Conservation (phyloP, 2,329 filamentous ascomycete species). For the Sporothrix variecibatus region DNA sequence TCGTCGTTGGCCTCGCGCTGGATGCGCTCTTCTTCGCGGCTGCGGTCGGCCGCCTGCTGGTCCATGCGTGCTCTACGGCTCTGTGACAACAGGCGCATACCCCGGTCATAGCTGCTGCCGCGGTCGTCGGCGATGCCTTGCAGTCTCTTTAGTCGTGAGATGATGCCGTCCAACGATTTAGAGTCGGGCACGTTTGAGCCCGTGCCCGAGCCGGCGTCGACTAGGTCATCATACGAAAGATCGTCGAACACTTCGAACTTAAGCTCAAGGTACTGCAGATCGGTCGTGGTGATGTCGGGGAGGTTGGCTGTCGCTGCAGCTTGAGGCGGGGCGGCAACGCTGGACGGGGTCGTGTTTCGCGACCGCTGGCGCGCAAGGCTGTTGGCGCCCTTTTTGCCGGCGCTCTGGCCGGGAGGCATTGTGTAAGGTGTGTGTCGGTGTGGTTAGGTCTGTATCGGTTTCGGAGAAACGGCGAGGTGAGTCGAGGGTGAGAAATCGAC, state of each 20-base stretch:
- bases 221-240: conserved; percentile 67
- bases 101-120: conserved; percentile 67
- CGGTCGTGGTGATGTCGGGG: conserved; percentile 56
- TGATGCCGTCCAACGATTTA: conserved; percentile 64
- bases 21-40: conserved; percentile 53
- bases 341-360: conserved; percentile 69
- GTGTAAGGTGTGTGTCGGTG: neutral
- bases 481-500: neutral
- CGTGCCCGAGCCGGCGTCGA: conserved; percentile 58
- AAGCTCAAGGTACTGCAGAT: conserved; percentile 68
- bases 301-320: conserved; percentile 49
- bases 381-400: conserved; percentile 64
- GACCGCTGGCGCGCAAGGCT: conserved; percentile 66
- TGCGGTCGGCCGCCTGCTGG: conserved; percentile 48
- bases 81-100: conserved; percentile 69
- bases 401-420: conserved; percentile 64
- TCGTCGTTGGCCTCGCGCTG: conserved; percentile 54
- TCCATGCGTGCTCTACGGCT: conserved; percentile 64
- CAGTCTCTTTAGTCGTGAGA: conserved; percentile 64
- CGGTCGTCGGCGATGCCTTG: conserved; percentile 68
- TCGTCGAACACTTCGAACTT: conserved; percentile 60
- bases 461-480: neutral
- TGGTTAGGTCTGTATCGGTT: neutral
- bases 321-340: conserved; percentile 20
- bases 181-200: conserved; percentile 63